phyloP scores from a whole-genome alignment of 148 eudicot genomes.

The Vaccinium darrowii region DNA sequence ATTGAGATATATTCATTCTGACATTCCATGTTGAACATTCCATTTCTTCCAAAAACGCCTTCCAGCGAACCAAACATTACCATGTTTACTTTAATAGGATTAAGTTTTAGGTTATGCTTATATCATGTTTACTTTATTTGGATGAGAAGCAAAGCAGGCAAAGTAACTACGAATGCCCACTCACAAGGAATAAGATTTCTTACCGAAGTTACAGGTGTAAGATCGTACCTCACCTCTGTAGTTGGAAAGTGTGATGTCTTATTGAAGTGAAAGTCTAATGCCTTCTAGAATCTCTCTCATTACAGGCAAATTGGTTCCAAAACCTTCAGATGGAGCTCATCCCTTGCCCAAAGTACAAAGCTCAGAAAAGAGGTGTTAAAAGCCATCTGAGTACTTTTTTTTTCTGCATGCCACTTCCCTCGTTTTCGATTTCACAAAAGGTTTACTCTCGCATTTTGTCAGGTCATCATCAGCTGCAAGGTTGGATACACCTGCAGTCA shows the following conservation, averaged over 20 bases:
- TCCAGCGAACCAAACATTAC: not conserved
- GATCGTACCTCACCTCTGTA: conserved; percentile 13
- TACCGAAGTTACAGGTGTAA: conserved; percentile 76
- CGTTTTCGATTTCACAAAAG: conserved; percentile 10
- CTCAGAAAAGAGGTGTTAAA: conserved; percentile 49
- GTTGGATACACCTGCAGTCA: conserved; percentile 28
- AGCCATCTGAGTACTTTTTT: not conserved
- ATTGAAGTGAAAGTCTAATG: not conserved
- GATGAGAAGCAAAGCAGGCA: conserved; percentile 65
- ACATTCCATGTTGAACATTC: not conserved
- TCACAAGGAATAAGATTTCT: conserved; percentile 93
- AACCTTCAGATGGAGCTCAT: conserved; percentile 32
- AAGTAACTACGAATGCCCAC: conserved; percentile 69
- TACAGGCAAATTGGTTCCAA: conserved; percentile 44
- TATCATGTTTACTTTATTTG: not conserved
- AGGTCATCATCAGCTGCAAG: conserved; percentile 35
- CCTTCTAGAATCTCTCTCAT: not conserved
- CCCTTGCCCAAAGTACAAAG: conserved; percentile 28
- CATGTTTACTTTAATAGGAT: not conserved
- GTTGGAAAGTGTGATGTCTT: not conserved
- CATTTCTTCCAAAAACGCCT: not conserved
- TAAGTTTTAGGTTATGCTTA: conserved; percentile 6
- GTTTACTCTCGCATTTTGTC: conserved; percentile 9
- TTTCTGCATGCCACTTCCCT: not conserved
- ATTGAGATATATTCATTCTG: not conserved